Conservation (phyloP, 768 basidiomycete species). For the Macrolepiota fuliginosa region DNA sequence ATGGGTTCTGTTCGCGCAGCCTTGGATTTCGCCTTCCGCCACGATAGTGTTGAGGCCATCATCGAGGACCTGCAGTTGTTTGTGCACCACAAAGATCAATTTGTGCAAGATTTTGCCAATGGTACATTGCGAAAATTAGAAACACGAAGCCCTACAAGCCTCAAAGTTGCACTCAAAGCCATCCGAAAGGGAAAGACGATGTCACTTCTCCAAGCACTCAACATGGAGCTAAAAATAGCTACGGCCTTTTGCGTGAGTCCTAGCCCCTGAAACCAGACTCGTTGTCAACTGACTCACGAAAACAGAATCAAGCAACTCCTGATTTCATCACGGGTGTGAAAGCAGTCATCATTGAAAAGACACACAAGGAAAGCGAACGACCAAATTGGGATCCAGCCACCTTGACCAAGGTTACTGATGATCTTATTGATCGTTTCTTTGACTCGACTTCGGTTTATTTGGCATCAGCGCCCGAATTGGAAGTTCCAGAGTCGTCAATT, state of each 20-base stretch:
- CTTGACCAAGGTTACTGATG: slow-evolving; percentile 56
- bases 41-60: slow-evolving; percentile 71
- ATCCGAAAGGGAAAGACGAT: slow-evolving; percentile 67
- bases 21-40: slow-evolving; percentile 76
- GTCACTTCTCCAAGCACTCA: slow-evolving; percentile 62
- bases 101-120: slow-evolving; percentile 71
- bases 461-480: slow-evolving; percentile 41
- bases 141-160: slow-evolving; percentile 84
- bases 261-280: slow-evolving; percentile 12
- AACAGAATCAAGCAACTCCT: slow-evolving; percentile 68
- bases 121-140: slow-evolving; percentile 62
- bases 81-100: slow-evolving; percentile 33
- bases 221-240: slow-evolving; percentile 87
- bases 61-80: slow-evolving; percentile 51
- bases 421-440: slow-evolving; percentile 70
- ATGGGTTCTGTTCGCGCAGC: slow-evolving; percentile 68
- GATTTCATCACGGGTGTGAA: slow-evolving; percentile 87
- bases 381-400: slow-evolving; percentile 73
- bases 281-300: slow-evolving; percentile 15
- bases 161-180: slow-evolving; percentile 84
- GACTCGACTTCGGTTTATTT: slow-evolving; percentile 46
- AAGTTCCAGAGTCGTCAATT: slow-evolving; percentile 32
- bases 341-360: slow-evolving; percentile 52
- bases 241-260: slow-evolving; percentile 83
- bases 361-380: slow-evolving; percentile 29